Evolutionary conservation across 805 yeast genomes (phyloP).

Genomic region (Wickerhamomyces mucosus): DNA sequence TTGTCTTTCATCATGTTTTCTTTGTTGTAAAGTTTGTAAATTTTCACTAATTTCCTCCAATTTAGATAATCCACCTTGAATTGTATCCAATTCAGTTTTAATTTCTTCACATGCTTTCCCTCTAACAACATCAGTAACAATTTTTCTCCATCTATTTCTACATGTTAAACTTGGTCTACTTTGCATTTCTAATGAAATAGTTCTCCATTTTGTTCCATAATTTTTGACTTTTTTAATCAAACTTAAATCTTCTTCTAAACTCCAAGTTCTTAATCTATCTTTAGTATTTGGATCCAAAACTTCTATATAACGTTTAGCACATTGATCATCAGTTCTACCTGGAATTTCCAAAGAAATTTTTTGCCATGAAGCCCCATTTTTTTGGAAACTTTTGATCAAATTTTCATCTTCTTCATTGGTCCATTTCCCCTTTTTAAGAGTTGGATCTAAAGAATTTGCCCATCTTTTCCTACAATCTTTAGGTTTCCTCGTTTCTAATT

Average conservation of each 20-base stretch:
- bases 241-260: conserved; percentile 60
- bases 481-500: conserved; percentile 47
- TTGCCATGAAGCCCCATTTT: conserved; percentile 79
- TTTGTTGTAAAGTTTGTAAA: conserved; percentile 10
- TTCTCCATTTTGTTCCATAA: conserved; percentile 86
- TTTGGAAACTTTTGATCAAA: conserved; percentile 52
- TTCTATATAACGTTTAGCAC: conserved; percentile 85
- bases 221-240: conserved; percentile 58
- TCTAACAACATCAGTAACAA: conserved; percentile 65
- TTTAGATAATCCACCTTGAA: conserved; percentile 28
- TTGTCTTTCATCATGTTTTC: not conserved
- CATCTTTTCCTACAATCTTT: conserved; percentile 85
- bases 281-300: conserved; percentile 76
- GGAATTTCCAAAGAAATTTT: conserved; percentile 66
- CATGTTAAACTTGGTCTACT: conserved; percentile 86
- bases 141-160: conserved; percentile 86
- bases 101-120: conserved; percentile 50
- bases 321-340: conserved; percentile 91
- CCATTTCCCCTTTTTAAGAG: conserved; percentile 79
- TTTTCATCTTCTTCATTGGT: conserved; percentile 67
- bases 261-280: conserved; percentile 75
- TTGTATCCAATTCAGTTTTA: conserved; percentile 48
- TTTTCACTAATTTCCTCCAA: conserved; percentile 17
- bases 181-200: conserved; percentile 58
- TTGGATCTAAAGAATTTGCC: conserved; percentile 80